Base-by-base conservation (phyloP, 2,329 filamentous ascomycete genomes). In the Colletotrichum limetticola region DNA sequence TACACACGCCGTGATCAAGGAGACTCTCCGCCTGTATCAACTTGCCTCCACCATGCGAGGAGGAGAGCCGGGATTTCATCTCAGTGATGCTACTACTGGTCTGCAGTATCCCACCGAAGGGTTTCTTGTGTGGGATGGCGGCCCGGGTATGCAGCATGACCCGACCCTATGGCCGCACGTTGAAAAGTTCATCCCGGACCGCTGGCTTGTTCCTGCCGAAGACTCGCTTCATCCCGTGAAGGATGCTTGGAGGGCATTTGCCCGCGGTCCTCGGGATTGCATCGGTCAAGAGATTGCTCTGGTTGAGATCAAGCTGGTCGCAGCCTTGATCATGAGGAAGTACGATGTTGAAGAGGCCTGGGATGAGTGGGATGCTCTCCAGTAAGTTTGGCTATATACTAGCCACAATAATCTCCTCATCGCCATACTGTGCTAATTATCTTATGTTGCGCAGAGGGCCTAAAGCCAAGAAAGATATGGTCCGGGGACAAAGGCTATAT, bases 211-310 rank as follows among this genome's bases (percentile, higher is more conserved):
- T 19, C 74, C 67, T 3, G 72, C 77, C 12, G 62, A 72, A 5
- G 66, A 76, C 14, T 74, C 66, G 35, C 46, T 76, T 28, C 61
- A 74, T 24, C 71, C 74, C 6, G 42, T 68, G 1, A 74, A 74
- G 32, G 83, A 85, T 67, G 87, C 88, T 0, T 91, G 84, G 83
- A 81, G 86, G 7, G 84, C 87, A 0, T 91, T 91, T 76, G 85
- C 86, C 57, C 81, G 86, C 24, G 89, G 89, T 0, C 85, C 86
- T 4, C 78, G 89, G 11, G 87, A 86, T 56, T 91, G 89, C 73
- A 86, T 91, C 42, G 90, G 89, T 0, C 86, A 90, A 78, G 85
- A 88, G 74, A 79, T 91, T 37, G 89, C 87, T 2, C 84, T 88
- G 80, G 82, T 88, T 22, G 88, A 91, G 78, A 80, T 87, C 14